Evolutionary conservation across 345 rosid genomes (phyloP).

Genomic region (Kernera saxatilis): DNA sequence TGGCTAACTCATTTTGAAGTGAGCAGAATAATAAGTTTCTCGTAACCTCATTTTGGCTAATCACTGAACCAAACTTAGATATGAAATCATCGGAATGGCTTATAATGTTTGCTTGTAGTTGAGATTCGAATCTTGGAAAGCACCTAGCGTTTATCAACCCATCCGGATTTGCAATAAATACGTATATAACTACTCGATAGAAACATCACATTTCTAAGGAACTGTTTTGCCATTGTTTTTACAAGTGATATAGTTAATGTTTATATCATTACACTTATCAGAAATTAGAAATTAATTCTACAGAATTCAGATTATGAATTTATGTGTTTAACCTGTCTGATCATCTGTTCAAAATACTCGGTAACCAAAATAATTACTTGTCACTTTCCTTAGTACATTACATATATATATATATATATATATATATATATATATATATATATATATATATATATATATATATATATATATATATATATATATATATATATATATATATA

Average conservation of each 20-base stretch:
- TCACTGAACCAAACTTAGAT: neutral
- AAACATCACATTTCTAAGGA: neutral
- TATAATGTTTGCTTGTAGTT: neutral
- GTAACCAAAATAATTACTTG: neutral
- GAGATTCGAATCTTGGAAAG: neutral
- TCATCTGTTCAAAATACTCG: neutral
- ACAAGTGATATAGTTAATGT: neutral
- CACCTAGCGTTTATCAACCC: neutral
- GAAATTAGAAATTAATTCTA: neutral
- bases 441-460: too few species aligned
- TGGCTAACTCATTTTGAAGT: too few species aligned
- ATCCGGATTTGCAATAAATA: neutral
- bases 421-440: too few species aligned
- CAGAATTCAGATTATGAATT: too few species aligned
- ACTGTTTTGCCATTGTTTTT: neutral
- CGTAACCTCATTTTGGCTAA: neutral
- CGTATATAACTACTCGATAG: neutral
- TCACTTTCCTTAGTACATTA: neutral
- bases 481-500: too few species aligned
- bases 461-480: too few species aligned
- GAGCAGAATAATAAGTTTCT: neutral
- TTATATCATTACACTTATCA: neutral
- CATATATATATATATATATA: too few species aligned
- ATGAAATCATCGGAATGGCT: neutral
- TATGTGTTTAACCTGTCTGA: neutral